Percentiles rank a stretch among this genome's conserved stretches.
Conservation (phyloP, 164 flowering plant genomes). For the Nymphaea colorata region DNA sequence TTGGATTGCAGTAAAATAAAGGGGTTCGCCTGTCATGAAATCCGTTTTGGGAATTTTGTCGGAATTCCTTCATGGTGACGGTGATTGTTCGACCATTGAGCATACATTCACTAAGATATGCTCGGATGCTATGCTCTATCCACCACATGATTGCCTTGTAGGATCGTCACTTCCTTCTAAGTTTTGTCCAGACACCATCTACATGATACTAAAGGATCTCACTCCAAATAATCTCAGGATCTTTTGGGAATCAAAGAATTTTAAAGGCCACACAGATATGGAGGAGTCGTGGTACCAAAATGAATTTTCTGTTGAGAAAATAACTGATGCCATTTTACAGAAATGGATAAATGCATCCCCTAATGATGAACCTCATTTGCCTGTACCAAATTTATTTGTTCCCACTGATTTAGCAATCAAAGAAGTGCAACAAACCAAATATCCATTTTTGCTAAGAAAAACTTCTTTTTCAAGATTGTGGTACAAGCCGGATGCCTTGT, state of each 20-base stretch:
- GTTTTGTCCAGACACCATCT: constrained; percentile 42
- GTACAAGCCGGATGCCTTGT: constrained; percentile 85
- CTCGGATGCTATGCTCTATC: constrained; percentile 29
- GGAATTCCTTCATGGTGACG: too few relatives aligned
- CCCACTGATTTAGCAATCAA: too few relatives aligned
- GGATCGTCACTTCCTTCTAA: constrained; percentile 73
- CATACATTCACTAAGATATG: too few relatives aligned
- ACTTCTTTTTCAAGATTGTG: constrained; percentile 63
- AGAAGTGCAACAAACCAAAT: too few relatives aligned
- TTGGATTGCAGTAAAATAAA: too few relatives aligned
- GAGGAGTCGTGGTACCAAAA: constrained; percentile 99
- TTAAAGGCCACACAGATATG: constrained; percentile 66
- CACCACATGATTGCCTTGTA: constrained; percentile 81
- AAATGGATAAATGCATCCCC: constrained; percentile 70
- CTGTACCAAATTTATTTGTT: constrained; percentile 56
- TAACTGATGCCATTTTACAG: constrained; percentile 41
- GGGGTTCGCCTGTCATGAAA: too few relatives aligned
- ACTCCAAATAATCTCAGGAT: constrained; percentile 69
- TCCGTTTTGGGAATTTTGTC: too few relatives aligned
- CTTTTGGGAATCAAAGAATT: constrained; percentile 86
- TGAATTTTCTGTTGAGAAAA: constrained; percentile 57
- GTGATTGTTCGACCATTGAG: too few relatives aligned
- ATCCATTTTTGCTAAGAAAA: too few relatives aligned
- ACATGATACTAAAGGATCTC: constrained; percentile 48
- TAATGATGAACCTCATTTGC: constrained; percentile 59